Conservation (phyloP, 768 basidiomycete genomes). For the Lanmaoa rubissima region DNA sequence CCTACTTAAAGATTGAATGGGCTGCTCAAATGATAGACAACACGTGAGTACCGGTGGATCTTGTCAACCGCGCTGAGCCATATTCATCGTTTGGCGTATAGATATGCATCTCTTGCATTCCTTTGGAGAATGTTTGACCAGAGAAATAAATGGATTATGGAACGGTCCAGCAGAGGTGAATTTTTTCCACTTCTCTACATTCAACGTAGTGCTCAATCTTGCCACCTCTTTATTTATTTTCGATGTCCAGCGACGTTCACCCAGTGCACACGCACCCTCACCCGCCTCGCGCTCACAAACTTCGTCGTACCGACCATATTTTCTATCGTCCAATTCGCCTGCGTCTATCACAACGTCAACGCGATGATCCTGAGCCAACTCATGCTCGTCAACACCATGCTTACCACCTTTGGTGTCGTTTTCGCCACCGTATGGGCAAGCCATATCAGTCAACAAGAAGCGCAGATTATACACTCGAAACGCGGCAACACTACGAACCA, state of each 20-base stretch:
- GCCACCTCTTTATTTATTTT: no score
- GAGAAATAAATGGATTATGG: background rate
- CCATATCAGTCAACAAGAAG: background rate
- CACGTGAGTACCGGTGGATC: constrained; percentile 3
- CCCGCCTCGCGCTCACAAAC: constrained; percentile 27
- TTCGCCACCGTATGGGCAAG: background rate
- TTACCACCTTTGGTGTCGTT: constrained; percentile 8
- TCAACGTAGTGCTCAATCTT: no score
- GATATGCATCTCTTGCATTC: constrained; percentile 9
- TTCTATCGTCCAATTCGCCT: constrained; percentile 7
- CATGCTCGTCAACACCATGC: constrained; percentile 5
- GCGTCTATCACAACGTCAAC: background rate
- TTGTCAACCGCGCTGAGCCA: background rate
- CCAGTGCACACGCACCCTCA: constrained; percentile 15
- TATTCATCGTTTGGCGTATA: background rate
- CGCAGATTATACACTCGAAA: background rate
- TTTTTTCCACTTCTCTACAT: no score
- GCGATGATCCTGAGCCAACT: background rate
- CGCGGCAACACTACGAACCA: no score
- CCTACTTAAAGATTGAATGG: constrained; percentile 32
- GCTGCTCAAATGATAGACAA: constrained; percentile 28
- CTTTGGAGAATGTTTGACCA: constrained; percentile 4
- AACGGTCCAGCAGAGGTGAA: background rate
- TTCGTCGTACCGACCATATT: constrained; percentile 23
- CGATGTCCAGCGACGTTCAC: background rate